Evolutionary conservation across 108 stramenopile genomes (phyloP).

Genomic region (Licmophora abbreviata): DNA sequence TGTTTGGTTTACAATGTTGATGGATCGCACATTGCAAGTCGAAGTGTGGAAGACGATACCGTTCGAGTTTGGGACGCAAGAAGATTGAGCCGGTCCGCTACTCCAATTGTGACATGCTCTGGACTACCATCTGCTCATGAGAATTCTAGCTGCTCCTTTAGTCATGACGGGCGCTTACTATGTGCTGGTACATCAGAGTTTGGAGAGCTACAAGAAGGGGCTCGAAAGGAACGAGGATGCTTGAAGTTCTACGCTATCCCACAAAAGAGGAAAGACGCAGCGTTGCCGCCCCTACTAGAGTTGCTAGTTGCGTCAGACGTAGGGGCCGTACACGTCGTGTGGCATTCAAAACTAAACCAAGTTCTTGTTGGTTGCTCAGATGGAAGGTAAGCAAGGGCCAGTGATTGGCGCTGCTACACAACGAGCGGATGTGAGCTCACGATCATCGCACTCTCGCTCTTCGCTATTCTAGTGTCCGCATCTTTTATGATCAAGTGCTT

Average conservation of each 20-base stretch:
- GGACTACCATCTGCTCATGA: constrained; percentile 35
- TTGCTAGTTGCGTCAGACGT: constrained; percentile 3
- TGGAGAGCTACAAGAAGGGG: constrained; percentile 10
- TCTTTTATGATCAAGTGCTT: constrained; percentile 48
- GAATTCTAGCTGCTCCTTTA: constrained; percentile 49
- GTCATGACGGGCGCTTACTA: constrained; percentile 54
- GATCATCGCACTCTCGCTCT: too few relatives aligned
- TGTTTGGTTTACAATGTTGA: constrained; percentile 34
- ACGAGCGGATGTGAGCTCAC: neutral
- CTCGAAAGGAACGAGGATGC: constrained; percentile 1
- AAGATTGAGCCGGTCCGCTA: constrained; percentile 15
- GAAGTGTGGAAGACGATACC: constrained; percentile 41
- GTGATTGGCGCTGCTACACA: neutral
- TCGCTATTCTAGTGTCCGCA: constrained; percentile 21
- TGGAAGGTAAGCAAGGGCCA: constrained; percentile 27
- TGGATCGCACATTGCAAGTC: constrained; percentile 46
- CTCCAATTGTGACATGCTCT: constrained; percentile 27
- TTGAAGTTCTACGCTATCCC: constrained; percentile 8
- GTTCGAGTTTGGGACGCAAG: constrained; percentile 54
- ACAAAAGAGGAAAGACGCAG: neutral
- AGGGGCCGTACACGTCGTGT: constrained; percentile 37
- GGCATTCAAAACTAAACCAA: constrained; percentile 81
- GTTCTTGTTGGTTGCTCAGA: constrained; percentile 59
- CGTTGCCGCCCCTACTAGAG: neutral
- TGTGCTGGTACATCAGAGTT: constrained; percentile 51